Conservation (phyloP, 495 filamentous ascomycete species). For the Xylaria sp. region DNA sequence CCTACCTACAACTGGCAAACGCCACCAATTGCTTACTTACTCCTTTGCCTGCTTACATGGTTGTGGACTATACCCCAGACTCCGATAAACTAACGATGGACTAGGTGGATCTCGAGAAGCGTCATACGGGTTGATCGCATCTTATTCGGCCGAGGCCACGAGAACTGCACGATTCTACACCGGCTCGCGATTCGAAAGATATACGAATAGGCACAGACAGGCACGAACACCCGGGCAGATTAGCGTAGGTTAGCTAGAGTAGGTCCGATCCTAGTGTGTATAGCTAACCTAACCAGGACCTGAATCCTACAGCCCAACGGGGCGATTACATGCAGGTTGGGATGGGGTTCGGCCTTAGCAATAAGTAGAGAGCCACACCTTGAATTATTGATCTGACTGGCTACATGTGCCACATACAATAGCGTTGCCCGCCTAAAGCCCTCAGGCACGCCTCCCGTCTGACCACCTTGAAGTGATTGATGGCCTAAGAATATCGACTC, state of each 20-base stretch:
- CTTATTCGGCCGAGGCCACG: background rate
- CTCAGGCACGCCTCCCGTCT: background rate
- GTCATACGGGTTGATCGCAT: background rate
- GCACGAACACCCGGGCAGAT: background rate
- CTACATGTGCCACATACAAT: slow-evolving; percentile 8
- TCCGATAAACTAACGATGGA: background rate
- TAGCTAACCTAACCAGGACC: no score
- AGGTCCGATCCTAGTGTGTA: background rate
- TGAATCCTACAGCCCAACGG: background rate
- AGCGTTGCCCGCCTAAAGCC: background rate
- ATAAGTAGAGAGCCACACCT: background rate
- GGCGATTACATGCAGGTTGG: slow-evolving; percentile 4
- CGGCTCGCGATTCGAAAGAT: background rate
- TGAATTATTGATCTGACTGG: slow-evolving; percentile 2
- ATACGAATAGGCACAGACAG: background rate
- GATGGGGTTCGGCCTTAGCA: background rate
- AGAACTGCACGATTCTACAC: background rate
- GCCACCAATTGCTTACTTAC: slow-evolving; percentile 8
- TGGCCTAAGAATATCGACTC: background rate
- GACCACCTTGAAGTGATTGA: background rate
- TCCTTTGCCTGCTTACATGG: background rate
- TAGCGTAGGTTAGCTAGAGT: background rate
- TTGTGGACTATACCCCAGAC: background rate
- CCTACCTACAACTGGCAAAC: background rate
- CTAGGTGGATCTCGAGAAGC: background rate